Evolutionary conservation across 2,329 filamentous ascomycete genomes (phyloP), one percentile per base, ranked within the genome.

Genomic region (Trichophaea hybrida): DNA sequence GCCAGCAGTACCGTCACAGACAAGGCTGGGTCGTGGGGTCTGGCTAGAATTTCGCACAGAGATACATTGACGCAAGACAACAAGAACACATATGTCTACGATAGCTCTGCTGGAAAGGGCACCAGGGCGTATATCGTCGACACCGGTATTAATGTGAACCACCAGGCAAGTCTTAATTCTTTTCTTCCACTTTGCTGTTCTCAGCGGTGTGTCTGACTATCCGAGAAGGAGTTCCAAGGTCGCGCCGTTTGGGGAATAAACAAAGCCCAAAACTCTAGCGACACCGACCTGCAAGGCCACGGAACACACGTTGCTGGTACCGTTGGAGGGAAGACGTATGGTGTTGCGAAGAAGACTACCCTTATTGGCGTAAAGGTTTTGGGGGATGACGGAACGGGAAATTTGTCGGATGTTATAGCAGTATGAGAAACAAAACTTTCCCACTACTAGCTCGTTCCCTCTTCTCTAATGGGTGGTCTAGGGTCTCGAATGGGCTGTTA

Each of bases 61-160:
- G 7, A 35, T 1, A 61, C 59, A n/a, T 52, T 52, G 13, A 38
- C 31, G 10, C n/a, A 7, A 35, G 40, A 54, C 15, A 73, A 70
- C 37, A 69, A 65, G 12, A 70, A 56, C 10, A 66, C 69, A 56
- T 81, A 81, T 68, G 65, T 77, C 55, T 82, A 62, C 46, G 78
- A 82, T 68, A 71, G 72, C 59, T 74, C 73, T 10, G 77, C 75
- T 24, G 80, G 79, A 35, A 59, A 75, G 64, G 78, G 77, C n/a
- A 78, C 80, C 65, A 82, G 78, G 24, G 77, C 76, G 33, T 86
- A 80, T 69, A 72, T 86, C 31, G 77, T 86, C 44, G 83, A 86
- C 71, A 84, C 82, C 5, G 83, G 83, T 65, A 79, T 85, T 69
- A 72, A 73, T 58, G 72, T 73, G 40, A 73, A 74, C 5, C 83